phyloP scores from a whole-genome alignment of 2,329 filamentous ascomycete genomes.

The Falciphora oryzae region DNA sequence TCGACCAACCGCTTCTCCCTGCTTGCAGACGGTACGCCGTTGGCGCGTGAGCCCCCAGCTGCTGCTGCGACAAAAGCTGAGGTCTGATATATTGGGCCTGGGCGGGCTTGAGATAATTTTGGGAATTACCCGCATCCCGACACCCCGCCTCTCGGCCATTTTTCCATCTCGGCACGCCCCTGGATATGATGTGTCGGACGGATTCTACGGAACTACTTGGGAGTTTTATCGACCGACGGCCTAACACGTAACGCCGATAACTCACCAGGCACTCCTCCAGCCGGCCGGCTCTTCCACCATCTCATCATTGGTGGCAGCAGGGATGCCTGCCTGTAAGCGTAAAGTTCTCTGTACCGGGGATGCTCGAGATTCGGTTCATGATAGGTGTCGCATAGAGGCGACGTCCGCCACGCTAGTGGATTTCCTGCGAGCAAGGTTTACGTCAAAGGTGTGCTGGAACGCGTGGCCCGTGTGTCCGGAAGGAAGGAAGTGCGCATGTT shows the following conservation, averaged over 20 bases:
- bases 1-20: too few relatives aligned
- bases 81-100: not conserved
- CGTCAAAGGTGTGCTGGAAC: not conserved
- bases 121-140: not conserved
- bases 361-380: not conserved
- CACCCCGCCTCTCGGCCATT: too few relatives aligned
- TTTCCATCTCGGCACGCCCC: not conserved
- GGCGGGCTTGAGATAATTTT: not conserved
- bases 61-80: not conserved
- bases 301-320: not conserved
- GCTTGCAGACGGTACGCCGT: not conserved
- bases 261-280: too few relatives aligned
- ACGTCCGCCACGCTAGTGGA: not conserved
- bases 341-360: not conserved
- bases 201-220: not conserved
- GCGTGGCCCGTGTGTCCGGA: not conserved
- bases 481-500: not conserved
- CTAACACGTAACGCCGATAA: not conserved
- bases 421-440: not conserved
- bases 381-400: not conserved
- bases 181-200: not conserved
- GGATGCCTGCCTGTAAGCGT: not conserved
- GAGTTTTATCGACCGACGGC: not conserved
- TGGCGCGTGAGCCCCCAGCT: not conserved
- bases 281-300: not conserved